Percentiles rank a stretch among this genome's conserved stretches.
Evolutionary conservation across 2,329 filamentous ascomycete species (phyloP).

Genomic region (Paraconiothyrium sp.): DNA sequence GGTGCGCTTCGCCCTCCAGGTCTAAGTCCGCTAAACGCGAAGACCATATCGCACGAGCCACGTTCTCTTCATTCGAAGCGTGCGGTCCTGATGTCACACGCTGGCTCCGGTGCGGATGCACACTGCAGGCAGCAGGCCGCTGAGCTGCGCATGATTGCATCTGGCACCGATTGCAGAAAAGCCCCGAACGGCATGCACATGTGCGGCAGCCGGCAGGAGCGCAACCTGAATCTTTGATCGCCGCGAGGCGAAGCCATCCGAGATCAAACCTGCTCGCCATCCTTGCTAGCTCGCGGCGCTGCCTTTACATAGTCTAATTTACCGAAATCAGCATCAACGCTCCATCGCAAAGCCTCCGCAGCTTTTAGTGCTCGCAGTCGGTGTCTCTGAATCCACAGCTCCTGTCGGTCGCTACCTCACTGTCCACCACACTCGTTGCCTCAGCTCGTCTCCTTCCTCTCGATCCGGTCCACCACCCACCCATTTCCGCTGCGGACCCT

Average conservation of each 20-base stretch:
- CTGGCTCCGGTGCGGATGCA: neutral
- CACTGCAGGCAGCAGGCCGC: neutral
- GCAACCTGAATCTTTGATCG: slow-evolving; percentile 28
- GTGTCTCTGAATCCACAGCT: neutral
- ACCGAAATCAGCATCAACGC: slow-evolving; percentile 32
- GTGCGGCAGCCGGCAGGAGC: slow-evolving; percentile 2
- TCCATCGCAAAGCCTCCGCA: slow-evolving; percentile 15
- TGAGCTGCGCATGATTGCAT: slow-evolving; percentile 4
- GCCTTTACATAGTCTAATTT: slow-evolving; percentile 28
- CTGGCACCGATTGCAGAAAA: slow-evolving; percentile 9
- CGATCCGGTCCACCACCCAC: slow-evolving; percentile 3
- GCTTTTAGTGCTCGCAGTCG: slow-evolving; percentile 7
- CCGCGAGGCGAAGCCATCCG: slow-evolving; percentile 27
- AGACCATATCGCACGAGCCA: slow-evolving; percentile 22
- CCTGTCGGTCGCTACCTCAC: slow-evolving; percentile 21
- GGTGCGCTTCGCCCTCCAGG: neutral
- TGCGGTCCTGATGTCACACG: neutral
- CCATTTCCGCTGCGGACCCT: slow-evolving; percentile 10
- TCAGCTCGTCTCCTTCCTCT: neutral
- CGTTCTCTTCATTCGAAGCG: slow-evolving; percentile 14
- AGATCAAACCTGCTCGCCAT: slow-evolving; percentile 36
- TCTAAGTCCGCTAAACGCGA: slow-evolving; percentile 3
- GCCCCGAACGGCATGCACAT: slow-evolving; percentile 9
- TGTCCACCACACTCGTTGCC: slow-evolving; percentile 20
- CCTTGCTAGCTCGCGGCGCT: slow-evolving; percentile 38